Conservation (phyloP, 1,284 basidiomycete genomes). For the Puccinia sorghi region DNA sequence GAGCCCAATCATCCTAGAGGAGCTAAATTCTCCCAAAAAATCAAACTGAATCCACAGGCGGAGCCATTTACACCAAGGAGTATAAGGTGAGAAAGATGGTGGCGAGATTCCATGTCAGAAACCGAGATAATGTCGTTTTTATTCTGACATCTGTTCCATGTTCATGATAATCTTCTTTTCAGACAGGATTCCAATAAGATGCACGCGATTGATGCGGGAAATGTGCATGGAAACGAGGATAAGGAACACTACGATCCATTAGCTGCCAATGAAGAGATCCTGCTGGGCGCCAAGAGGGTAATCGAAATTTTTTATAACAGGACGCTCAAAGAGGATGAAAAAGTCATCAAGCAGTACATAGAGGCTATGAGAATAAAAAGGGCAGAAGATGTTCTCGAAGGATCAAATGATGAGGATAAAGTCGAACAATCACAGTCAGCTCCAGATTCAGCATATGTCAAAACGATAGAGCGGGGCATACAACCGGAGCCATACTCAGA, state of each 20-base stretch:
- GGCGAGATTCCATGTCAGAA: not conserved
- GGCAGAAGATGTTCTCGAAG: not conserved
- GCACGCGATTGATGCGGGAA: not conserved
- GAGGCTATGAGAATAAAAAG: not conserved
- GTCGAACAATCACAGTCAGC: no score
- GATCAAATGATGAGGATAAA: not conserved
- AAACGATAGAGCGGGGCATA: no score
- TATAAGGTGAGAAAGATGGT: not conserved
- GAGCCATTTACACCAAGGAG: not conserved
- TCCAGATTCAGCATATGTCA: no score
- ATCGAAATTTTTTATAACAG: not conserved
- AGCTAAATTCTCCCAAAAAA: not conserved
- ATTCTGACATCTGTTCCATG: not conserved
- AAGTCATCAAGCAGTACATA: not conserved
- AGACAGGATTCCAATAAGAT: not conserved
- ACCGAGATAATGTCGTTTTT: not conserved
- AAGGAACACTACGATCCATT: not conserved
- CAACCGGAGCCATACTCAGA: no score
- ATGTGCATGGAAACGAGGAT: not conserved
- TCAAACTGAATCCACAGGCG: not conserved
- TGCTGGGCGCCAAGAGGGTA: not conserved
- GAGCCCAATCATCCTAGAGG: not conserved
- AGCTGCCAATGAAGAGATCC: not conserved
- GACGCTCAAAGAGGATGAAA: not conserved
- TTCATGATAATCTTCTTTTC: not conserved